phyloP scores from a whole-genome alignment of 1,284 basidiomycete species.

The Psilocybe mexicana region DNA sequence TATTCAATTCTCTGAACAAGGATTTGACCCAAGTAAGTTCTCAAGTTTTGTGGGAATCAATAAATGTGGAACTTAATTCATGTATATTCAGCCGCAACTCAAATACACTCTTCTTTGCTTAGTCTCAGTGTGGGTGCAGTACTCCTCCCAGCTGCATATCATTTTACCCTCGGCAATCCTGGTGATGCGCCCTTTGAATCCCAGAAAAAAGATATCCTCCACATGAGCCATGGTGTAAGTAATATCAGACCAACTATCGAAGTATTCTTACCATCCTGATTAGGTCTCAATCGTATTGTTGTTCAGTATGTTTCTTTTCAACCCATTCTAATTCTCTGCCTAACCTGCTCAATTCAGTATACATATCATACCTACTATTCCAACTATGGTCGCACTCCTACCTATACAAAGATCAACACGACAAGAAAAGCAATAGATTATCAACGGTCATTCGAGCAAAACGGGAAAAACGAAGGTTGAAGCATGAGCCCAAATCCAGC shows the following conservation, averaged over 20 bases:
- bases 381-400: constrained; percentile 87
- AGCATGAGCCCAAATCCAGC: constrained; percentile 3
- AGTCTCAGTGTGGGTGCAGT: constrained; percentile 80
- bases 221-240: constrained; percentile 83
- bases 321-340: not conserved
- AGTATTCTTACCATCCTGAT: not conserved
- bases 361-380: constrained; percentile 78
- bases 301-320: constrained; percentile 46
- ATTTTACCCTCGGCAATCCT: constrained; percentile 56
- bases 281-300: constrained; percentile 73
- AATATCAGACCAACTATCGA: constrained; percentile 1
- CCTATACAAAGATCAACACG: constrained; percentile 64
- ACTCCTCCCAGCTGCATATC: constrained; percentile 77
- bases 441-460: constrained; percentile 35
- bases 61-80: not conserved
- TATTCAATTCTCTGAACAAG: constrained; percentile 75
- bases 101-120: constrained; percentile 81
- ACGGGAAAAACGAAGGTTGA: constrained; percentile 18
- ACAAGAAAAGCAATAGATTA: constrained; percentile 43
- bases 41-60: not conserved
- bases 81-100: constrained; percentile 61
- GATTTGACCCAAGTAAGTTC: constrained; percentile 66
- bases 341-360: constrained; percentile 46
- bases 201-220: constrained; percentile 60
- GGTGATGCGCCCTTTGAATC: constrained; percentile 31